Base-by-base conservation (phyloP, 441 rosid species). In the Pelargonium citronellum region DNA sequence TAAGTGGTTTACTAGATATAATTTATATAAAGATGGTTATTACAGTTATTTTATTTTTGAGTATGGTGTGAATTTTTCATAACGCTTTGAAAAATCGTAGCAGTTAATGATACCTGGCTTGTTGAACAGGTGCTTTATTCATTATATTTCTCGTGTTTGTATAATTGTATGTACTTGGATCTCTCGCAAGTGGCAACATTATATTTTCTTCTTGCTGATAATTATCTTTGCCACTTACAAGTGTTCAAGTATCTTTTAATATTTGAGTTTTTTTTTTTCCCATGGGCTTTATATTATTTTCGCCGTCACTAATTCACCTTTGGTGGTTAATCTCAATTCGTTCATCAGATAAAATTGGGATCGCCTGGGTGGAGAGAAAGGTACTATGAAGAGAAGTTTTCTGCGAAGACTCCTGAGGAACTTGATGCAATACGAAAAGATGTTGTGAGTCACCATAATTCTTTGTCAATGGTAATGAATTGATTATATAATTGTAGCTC, bases 361-460 rank as follows among this genome's bases (percentile, higher is more conserved):
- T 86, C 79, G 76, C 78, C 84, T 19, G 99, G 99, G 53, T 95
- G 99, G 99, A 90, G 80, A 74, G 96, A 95, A 82, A 90, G 99
- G 83, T 95, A 91, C 78, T 95, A 95, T 69, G 85, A 83, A 66
- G 97, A 90, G 67, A 95, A 91, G 79, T 95, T 95, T 78, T 75
- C 75, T 67, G 89, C 82, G 19, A 79, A 79, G 66, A 82, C 87
- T 68, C 83, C 79, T 0, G 95, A 87, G 79, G 96, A 95, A 77
- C 79, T 83, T 84, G 96, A 91, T 77, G 79, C 64, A 49, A 84
- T 85, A 77, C 85, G 96, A 37, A 87, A 74, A 78, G 99, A 95
- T 57, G 63, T 57, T 57, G 63, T 57, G 63, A 17, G 63, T 57
- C 22, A 57, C 63, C 22, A 19, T 7, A 57, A 13, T 46, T 27